Conservation (phyloP, 768 basidiomycete genomes). For the Flagelloscypha sp. region DNA sequence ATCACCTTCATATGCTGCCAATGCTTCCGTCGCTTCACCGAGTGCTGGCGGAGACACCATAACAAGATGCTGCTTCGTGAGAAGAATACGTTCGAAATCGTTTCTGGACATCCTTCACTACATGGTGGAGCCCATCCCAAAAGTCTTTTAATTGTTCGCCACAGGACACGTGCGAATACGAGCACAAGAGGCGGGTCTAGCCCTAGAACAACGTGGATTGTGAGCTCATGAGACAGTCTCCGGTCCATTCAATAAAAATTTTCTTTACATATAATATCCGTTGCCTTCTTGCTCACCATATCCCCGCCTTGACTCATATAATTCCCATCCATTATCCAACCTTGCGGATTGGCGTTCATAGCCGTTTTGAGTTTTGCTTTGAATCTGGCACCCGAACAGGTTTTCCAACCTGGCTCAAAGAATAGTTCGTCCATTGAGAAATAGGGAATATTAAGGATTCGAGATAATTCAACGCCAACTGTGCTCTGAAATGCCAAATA, state of each 20-base stretch:
- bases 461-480: background rate
- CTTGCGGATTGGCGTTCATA: constrained; percentile 1
- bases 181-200: constrained; percentile 12
- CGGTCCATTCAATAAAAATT: background rate
- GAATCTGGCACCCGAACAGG: background rate
- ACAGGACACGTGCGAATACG: constrained; percentile 11
- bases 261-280: constrained; percentile 6
- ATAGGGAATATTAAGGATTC: constrained; percentile 3
- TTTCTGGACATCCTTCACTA: constrained; percentile 22
- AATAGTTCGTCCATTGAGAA: constrained; percentile 1
- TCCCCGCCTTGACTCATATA: background rate
- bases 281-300: constrained; percentile 1
- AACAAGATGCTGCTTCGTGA: constrained; percentile 22
- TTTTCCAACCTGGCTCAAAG: constrained; percentile 4
- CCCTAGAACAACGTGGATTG: constrained; percentile 7
- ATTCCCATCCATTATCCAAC: constrained; percentile 5
- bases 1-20: constrained; percentile 21
- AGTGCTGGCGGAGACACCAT: too few relatives aligned
- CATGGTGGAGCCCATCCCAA: constrained; percentile 16
- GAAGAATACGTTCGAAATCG: constrained; percentile 15
- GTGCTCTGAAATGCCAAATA: constrained; percentile 6
- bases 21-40: too few relatives aligned
- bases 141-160: constrained; percentile 16
- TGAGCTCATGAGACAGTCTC: background rate
- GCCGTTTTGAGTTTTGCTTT: background rate